Evolutionary conservation across 1,139 yeast genomes (phyloP), one percentile per base, ranked within the genome.

Genomic region (Saccharomyces hybrid): DNA sequence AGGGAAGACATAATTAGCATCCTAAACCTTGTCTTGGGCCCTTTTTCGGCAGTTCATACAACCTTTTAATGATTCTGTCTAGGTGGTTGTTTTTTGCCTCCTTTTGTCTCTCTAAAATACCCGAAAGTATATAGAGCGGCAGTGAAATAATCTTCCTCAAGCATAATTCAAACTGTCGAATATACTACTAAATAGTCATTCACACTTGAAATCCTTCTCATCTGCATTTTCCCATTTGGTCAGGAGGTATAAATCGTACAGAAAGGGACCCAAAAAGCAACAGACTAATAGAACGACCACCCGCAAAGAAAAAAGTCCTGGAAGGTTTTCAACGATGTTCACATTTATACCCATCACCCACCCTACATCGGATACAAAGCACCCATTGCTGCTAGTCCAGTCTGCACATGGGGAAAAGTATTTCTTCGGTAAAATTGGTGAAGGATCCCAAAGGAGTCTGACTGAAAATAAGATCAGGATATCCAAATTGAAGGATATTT

Each of bases 381-480:
- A 81, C 54, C 91, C 95, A 0, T 70, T 84, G 23, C 62, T 87
- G 13, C 70, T 82, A 68, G 68, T 87, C 11, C 78, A 75, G 52
- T 72, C 80, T 0, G 69, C 69, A 3, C 73, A 71, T 58, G 81
- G 72, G 9, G 77, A 78, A 52, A 75, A 84, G 56, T 88, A 84
- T 63, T 71, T 90, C 49, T 79, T 93, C 66, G 99, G 99, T 1
- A 82, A 84, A 55, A 71, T 88, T 2, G 82, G 95, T 4, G 97
- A 90, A 66, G 98, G 98, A 1, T 73, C 90, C 0, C 99, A 93
- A 68, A 75, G 99, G 61, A 73, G 79, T 8, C 69, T 85, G 52
- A 79, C 79, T 56, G 86, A 83, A 56, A 75, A 78, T 57, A 78
- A 79, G 52, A 68, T 82, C 26, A 74, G 79, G 57, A 72, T 83